Evolutionary conservation across 306 rosid genomes (phyloP).

Genomic region (Pyrus betulifolia): DNA sequence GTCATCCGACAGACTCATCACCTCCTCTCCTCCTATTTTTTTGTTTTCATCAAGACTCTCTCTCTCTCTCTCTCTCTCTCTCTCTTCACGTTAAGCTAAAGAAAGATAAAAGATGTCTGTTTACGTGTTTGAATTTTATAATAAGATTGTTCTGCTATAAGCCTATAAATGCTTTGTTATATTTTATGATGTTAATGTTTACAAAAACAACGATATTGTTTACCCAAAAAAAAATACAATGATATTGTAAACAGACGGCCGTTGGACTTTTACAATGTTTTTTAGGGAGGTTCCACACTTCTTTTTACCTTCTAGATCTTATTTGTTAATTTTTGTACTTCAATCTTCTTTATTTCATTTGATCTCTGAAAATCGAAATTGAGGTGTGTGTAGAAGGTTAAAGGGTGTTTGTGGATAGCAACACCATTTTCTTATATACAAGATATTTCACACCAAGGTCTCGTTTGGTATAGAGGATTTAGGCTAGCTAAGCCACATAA

Average conservation of each 20-base stretch:
- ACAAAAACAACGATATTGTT: background rate
- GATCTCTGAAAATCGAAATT: too few species aligned
- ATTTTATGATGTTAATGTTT: background rate
- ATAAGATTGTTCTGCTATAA: background rate
- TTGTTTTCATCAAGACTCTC: background rate
- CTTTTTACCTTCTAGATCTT: too few species aligned
- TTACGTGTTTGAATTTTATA: conserved; percentile 1
- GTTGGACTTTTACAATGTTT: background rate
- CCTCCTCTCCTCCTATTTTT: background rate
- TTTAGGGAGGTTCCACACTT: too few species aligned
- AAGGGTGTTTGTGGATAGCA: too few species aligned
- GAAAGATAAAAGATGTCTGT: background rate
- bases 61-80: conserved; percentile 6
- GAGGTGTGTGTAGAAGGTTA: too few species aligned
- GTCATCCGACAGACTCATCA: background rate
- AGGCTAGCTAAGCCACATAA: too few species aligned
- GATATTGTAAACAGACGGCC: background rate
- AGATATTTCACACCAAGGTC: too few species aligned
- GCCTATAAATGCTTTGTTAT: background rate
- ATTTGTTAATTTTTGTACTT: too few species aligned
- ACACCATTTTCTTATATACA: too few species aligned
- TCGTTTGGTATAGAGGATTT: too few species aligned
- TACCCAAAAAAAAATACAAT: background rate
- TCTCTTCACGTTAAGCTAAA: conserved; percentile 1
- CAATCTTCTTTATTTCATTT: too few species aligned